Evolutionary conservation across 2,329 filamentous ascomycete species (phyloP).

Genomic region (Sporothrix mexicana): DNA sequence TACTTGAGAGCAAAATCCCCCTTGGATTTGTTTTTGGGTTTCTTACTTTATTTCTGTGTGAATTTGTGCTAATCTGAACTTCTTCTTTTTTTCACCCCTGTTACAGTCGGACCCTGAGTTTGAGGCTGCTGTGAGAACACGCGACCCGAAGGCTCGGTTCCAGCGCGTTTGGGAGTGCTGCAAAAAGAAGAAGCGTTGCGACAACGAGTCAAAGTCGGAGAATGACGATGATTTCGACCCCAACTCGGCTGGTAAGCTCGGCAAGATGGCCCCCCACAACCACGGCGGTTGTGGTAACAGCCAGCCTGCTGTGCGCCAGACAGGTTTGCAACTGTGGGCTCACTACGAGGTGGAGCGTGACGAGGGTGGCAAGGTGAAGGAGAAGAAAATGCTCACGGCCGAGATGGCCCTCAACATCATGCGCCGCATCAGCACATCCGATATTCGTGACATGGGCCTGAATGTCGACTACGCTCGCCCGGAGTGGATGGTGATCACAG

Average conservation of each 20-base stretch:
- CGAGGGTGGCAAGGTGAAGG: slow-evolving; percentile 73
- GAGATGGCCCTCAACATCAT: slow-evolving; percentile 86
- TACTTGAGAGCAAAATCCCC: slow-evolving; percentile 53
- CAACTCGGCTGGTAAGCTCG: slow-evolving; percentile 56
- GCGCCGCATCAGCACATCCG: slow-evolving; percentile 79
- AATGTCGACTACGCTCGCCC: slow-evolving; percentile 95
- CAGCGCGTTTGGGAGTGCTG: slow-evolving; percentile 90
- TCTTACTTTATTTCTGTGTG: slow-evolving; percentile 48
- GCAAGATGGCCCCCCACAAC: slow-evolving; percentile 57
- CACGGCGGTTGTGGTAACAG: slow-evolving; percentile 94
- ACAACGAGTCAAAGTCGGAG: slow-evolving; percentile 69
- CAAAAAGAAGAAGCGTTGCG: slow-evolving; percentile 85
- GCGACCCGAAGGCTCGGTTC: slow-evolving; percentile 94
- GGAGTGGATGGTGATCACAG: slow-evolving; percentile 97
- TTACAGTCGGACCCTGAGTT: slow-evolving; percentile 83
- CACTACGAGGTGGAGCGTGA: slow-evolving; percentile 78
- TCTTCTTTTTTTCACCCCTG: slow-evolving; percentile 38
- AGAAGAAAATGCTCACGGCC: slow-evolving; percentile 82
- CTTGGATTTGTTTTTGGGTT: slow-evolving; percentile 47
- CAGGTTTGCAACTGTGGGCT: slow-evolving; percentile 81
- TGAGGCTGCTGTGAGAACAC: slow-evolving; percentile 76
- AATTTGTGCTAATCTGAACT: slow-evolving; percentile 63
- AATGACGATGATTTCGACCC: slow-evolving; percentile 70
- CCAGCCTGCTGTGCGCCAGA: slow-evolving; percentile 86
- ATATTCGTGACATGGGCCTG: slow-evolving; percentile 84